These are phyloP conservation scores for Rhodofomes roseus DNA, from an alignment of 1,284 basidiomycete genomes.

Conservation along the genomic window DNA sequence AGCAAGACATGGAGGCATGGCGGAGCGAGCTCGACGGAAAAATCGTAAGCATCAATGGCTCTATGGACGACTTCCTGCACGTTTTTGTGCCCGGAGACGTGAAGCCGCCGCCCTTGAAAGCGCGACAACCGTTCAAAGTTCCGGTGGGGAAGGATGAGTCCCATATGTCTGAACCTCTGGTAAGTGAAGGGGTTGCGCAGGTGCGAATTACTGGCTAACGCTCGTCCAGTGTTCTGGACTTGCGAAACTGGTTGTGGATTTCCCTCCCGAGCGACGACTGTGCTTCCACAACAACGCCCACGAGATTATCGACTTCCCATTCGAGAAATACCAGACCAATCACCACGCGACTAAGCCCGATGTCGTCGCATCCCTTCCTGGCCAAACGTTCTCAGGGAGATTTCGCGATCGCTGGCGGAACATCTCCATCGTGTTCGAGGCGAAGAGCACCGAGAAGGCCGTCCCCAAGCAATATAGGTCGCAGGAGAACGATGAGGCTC, in stretches of 20 bases:
- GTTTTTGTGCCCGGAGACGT: background rate
- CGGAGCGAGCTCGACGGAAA: background rate
- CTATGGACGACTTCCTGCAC: background rate
- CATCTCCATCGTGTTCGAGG: conserved; percentile 1
- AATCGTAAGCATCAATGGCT: background rate
- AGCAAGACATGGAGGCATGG: background rate
- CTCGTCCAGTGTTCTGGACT: background rate
- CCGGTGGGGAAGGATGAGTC: background rate
- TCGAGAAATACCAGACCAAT: background rate
- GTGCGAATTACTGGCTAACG: background rate
- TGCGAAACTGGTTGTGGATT: background rate
- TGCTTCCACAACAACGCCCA: background rate
- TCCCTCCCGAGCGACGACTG: background rate
- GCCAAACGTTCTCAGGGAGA: background rate
- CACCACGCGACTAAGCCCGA: background rate
- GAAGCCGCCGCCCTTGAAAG: background rate
- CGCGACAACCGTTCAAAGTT: background rate
- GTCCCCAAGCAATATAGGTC: background rate
- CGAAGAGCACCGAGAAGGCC: background rate
- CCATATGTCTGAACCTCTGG: background rate
- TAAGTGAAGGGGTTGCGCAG: background rate
- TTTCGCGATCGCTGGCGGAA: background rate
- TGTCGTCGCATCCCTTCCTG: background rate
- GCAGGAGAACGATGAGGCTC: background rate
- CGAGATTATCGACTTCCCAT: background rate